phyloP scores from a whole-genome alignment of 495 filamentous ascomycete genomes.

The Hypoxylon rickii region DNA sequence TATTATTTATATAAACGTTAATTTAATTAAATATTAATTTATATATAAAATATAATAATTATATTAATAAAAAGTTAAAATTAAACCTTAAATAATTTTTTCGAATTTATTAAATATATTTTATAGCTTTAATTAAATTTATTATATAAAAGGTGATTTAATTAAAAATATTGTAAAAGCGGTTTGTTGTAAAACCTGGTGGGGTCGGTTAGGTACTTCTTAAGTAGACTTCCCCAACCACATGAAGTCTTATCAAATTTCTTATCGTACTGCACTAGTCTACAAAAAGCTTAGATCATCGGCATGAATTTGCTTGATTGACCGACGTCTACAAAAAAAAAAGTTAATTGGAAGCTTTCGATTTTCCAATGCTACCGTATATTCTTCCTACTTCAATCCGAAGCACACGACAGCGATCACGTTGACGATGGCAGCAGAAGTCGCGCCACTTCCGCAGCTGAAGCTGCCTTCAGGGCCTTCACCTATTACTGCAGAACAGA shows the following conservation, averaged over 20 bases:
- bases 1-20: neutral
- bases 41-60: neutral
- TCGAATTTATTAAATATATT: too few species aligned
- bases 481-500: slow-evolving; percentile 82
- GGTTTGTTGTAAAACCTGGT: too few species aligned
- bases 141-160: too few species aligned
- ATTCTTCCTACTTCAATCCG: slow-evolving; percentile 1
- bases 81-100: neutral
- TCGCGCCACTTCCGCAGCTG: slow-evolving; percentile 78
- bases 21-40: neutral
- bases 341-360: slow-evolving; percentile 22
- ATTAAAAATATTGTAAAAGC: too few species aligned
- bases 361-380: neutral
- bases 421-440: slow-evolving; percentile 79
- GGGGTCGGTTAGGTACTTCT: too few species aligned
- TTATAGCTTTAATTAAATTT: too few species aligned
- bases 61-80: neutral
- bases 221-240: slow-evolving; percentile 6
- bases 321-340: slow-evolving; percentile 29
- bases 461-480: slow-evolving; percentile 79
- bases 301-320: slow-evolving; percentile 18
- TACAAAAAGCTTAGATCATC: slow-evolving; percentile 11
- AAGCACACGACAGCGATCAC: slow-evolving; percentile 23
- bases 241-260: neutral
- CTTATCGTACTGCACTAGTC: slow-evolving; percentile 11